phyloP scores from a whole-genome alignment of 2,329 filamentous ascomycete species.

The Immersiporthe knoxdaviesiana region DNA sequence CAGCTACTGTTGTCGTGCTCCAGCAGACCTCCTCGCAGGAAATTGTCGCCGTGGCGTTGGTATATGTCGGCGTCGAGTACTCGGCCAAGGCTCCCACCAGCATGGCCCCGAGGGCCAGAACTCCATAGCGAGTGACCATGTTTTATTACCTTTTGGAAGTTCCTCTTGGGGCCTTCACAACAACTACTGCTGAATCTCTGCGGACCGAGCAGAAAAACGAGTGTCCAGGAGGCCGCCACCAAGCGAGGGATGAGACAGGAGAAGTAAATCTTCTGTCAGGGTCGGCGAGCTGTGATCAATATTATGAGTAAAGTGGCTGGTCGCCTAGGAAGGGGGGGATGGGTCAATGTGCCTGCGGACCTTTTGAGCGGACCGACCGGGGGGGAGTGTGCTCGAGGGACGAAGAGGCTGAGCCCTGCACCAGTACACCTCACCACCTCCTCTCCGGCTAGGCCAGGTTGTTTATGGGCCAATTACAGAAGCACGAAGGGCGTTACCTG shows the following conservation, averaged over 20 bases:
- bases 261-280: slow-evolving; percentile 22
- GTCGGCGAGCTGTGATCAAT: slow-evolving; percentile 14
- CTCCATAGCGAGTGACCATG: slow-evolving; percentile 27
- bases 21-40: slow-evolving; percentile 25
- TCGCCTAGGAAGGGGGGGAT: slow-evolving; percentile 1
- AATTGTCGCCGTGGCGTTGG: slow-evolving; percentile 20
- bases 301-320: slow-evolving; percentile 17
- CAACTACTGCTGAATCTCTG: slow-evolving; percentile 16
- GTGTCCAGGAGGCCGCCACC: slow-evolving; percentile 18
- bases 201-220: slow-evolving; percentile 19
- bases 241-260: slow-evolving; percentile 25
- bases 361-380: slow-evolving; percentile 22
- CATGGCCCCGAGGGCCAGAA: slow-evolving; percentile 21
- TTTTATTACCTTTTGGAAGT: slow-evolving; percentile 12
- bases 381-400: slow-evolving; percentile 8
- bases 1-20: slow-evolving; percentile 20
- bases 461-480: slow-evolving; percentile 21
- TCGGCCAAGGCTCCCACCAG: slow-evolving; percentile 19
- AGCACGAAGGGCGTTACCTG: slow-evolving; percentile 6
- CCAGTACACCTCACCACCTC: slow-evolving; percentile 16
- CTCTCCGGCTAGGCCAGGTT: slow-evolving; percentile 14
- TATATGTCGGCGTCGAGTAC: slow-evolving; percentile 11
- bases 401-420: slow-evolving; percentile 15
- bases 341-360: slow-evolving; percentile 21
- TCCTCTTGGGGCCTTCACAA: slow-evolving; percentile 8